Conservation (phyloP, 139 green algal species). For the Auxenochlorella pyrenoidosa region DNA sequence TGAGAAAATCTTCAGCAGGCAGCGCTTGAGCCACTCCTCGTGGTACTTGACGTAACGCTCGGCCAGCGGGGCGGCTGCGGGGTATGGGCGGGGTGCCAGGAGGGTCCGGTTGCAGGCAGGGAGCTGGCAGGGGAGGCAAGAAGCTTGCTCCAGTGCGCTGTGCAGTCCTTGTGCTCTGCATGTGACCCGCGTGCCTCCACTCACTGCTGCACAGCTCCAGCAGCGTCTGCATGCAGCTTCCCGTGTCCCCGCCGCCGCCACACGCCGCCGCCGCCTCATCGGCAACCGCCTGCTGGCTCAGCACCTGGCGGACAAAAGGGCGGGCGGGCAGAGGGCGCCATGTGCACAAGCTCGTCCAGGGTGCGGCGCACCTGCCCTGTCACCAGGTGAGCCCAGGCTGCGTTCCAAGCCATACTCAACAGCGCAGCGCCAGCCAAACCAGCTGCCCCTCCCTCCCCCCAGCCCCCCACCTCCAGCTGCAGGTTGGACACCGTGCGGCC, state of each 20-base stretch:
- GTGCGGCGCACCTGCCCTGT: too few species aligned
- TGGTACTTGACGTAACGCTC: slow-evolving; percentile 62
- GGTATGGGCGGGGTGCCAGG: background rate
- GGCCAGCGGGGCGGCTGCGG: slow-evolving; percentile 12
- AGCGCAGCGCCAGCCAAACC: too few species aligned
- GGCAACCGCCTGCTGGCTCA: slow-evolving; percentile 23
- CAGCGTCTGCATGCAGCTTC: slow-evolving; percentile 16
- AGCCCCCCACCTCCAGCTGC: slow-evolving; percentile 39
- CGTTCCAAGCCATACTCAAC: too few species aligned
- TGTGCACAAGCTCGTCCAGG: too few species aligned
- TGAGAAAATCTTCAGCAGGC: slow-evolving; percentile 56
- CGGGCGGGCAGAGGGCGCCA: too few species aligned
- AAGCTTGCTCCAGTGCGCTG: background rate
- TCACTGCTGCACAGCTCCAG: slow-evolving; percentile 36
- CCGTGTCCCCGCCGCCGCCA: background rate
- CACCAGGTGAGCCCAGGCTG: too few species aligned
- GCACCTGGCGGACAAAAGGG: slow-evolving; percentile 4
- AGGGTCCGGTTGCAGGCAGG: slow-evolving; percentile 31
- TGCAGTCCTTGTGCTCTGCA: too few species aligned
- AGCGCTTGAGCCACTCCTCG: slow-evolving; percentile 69
- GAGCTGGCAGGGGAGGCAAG: slow-evolving; percentile 30
- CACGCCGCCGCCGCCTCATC: slow-evolving; percentile 2
- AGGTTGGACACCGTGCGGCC: slow-evolving; percentile 49
- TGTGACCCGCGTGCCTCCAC: too few species aligned
- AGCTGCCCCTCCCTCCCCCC: too few species aligned